Evolutionary conservation across 371 early-diverging fungal genomes (phyloP), one percentile per base, ranked within the genome.

Genomic region (Mortierella sp.): DNA sequence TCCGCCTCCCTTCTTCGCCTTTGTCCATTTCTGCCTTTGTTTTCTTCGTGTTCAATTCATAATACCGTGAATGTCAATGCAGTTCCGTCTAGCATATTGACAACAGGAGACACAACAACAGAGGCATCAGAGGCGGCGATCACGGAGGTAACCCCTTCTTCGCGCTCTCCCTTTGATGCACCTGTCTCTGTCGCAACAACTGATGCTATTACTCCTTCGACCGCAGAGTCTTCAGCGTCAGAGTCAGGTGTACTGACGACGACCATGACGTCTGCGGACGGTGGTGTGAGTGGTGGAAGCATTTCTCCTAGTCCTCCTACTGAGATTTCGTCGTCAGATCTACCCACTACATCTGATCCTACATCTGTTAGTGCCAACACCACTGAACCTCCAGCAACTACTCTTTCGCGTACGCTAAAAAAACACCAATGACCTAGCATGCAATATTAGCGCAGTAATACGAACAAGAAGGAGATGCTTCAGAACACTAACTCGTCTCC

Each of bases 291-390:
- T 13, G 13, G 11, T 46, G 48, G 48, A 13, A 46, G 59, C 31
- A 57, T 28, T 14, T 28, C 59, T 28, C 0, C 14, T 57, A 57
- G 28, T 31, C 31, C 59, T 31, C 59, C 59, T 57, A 57, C 59
- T 57, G 59, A 57, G 28, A 13, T 37, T 51, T 69, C 69, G 21
- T 67, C 40, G 69, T 69, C 69, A 37, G 37, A 37, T 16, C 69
- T 43, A 40, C 69, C 69, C 69, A 24, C 43, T 69, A 40, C 69
- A 37, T n/a, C 69, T 34, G 69, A 57, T 28, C 59, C 59, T 28
- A 57, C 59, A 31, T 57, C 31, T 11, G 59, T 26, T 57, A 28
- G 59, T 57, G 31, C 31, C 31, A 55, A 24, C 55, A 57, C 59
- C 31, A 28, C 26, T 5, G 31, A 57, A 57, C 31, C 59, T 57